These are phyloP conservation scores for Zymoseptoria crescenta DNA, from an alignment of 2,329 filamentous ascomycete genomes.

Conservation along the genomic window DNA sequence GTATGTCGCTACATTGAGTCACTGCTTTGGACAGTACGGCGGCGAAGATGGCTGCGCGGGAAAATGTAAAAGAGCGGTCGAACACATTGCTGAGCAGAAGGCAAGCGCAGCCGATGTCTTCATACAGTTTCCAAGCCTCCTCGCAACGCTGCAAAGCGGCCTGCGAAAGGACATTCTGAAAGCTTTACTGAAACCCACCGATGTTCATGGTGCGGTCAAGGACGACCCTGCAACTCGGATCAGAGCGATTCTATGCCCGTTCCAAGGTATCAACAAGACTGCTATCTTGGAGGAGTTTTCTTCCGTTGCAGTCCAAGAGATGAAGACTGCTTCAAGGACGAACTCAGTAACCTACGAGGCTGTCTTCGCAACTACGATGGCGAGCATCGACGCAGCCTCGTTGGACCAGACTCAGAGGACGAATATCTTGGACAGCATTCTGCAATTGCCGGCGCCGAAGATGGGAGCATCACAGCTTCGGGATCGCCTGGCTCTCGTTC, in stretches of 20 bases:
- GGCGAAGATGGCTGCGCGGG: not conserved
- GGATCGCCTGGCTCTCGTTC: slow-evolving; percentile 1
- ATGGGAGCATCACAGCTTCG: not conserved
- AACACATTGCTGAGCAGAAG: slow-evolving; percentile 1
- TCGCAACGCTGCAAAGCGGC: not conserved
- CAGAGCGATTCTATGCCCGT: not conserved
- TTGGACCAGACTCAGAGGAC: not conserved
- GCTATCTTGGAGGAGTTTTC: not conserved
- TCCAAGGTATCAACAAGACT: not conserved
- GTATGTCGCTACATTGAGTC: slow-evolving; percentile 10
- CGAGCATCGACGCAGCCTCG: not conserved
- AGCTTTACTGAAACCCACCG: not conserved
- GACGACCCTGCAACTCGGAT: not conserved
- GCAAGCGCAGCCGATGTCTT: not conserved
- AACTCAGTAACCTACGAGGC: not conserved
- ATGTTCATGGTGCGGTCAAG: not conserved
- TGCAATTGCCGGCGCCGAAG: not conserved
- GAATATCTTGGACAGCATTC: slow-evolving; percentile 1
- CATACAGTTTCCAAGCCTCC: not conserved
- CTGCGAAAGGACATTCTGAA: not conserved
- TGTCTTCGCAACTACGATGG: not conserved
- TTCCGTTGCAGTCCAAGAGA: not conserved
- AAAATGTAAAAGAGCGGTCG: slow-evolving; percentile 1
- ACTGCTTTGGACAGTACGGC: slow-evolving; percentile 4
- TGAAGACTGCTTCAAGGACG: not conserved